A percentile compares a stretch with the other conserved stretches of the same genome.
These are phyloP conservation scores for Colletotrichum sp. DNA, from an alignment of 2,329 filamentous ascomycete species.

Conservation along the genomic window DNA sequence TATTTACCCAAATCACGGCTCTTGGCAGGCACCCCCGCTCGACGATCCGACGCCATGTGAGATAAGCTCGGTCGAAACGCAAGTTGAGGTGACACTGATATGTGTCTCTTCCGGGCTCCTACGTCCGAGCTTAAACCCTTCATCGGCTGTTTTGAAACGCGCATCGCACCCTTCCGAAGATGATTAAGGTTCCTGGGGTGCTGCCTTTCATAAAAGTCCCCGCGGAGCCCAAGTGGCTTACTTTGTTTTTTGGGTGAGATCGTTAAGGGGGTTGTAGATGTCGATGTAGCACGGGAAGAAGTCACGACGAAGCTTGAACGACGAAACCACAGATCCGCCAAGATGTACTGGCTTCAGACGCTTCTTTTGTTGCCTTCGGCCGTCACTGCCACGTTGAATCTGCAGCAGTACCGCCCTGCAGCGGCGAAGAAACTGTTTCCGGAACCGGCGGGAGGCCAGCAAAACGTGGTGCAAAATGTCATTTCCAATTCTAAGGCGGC, in stretches of 20 bases:
- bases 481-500: background rate
- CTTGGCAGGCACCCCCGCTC: background rate
- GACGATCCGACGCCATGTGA: background rate
- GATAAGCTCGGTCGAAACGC: background rate
- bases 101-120: background rate
- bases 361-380: background rate
- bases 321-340: background rate
- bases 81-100: slow-evolving; percentile 11
- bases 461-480: background rate
- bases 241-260: background rate
- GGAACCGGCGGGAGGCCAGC: background rate
- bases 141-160: slow-evolving; percentile 15
- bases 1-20: background rate
- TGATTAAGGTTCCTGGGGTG: background rate
- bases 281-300: background rate
- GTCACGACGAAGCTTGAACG: background rate
- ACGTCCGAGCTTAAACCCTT: slow-evolving; percentile 14
- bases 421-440: background rate
- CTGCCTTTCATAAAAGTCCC: background rate
- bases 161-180: slow-evolving; percentile 13
- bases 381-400: slow-evolving; percentile 18
- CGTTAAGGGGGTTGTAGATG: background rate
- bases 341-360: slow-evolving; percentile 2
- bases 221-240: background rate
- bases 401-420: slow-evolving; percentile 15